A percentile compares a stretch with the other conserved stretches of the same genome.
These are phyloP conservation scores for Phoenix dactylifera DNA, from an alignment of 176 grass and related monocot genomes.

Conservation along the genomic window DNA sequence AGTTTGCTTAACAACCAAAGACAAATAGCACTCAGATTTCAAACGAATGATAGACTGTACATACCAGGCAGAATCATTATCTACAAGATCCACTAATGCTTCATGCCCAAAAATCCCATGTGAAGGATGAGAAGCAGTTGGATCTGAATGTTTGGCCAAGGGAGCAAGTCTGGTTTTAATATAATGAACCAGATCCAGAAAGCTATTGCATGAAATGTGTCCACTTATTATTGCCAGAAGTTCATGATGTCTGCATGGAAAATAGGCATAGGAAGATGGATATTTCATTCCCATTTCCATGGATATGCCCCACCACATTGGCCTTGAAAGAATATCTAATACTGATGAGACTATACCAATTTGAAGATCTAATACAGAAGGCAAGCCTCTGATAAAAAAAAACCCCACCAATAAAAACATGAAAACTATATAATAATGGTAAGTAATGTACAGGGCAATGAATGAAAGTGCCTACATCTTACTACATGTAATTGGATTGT, in stretches of 20 bases:
- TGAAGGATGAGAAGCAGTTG: constrained; percentile 6
- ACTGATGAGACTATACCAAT: constrained; percentile 49
- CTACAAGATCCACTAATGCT: constrained; percentile 16
- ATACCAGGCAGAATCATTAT: constrained; percentile 70
- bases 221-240: constrained; percentile 56
- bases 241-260: constrained; percentile 46
- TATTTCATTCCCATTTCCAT: constrained; percentile 50
- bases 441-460: no score
- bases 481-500: no score
- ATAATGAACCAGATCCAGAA: constrained; percentile 60
- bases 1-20: constrained; percentile 5
- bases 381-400: constrained; percentile 44
- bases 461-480: no score
- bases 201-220: constrained; percentile 50
- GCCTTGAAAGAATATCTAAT: constrained; percentile 68
- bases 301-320: constrained; percentile 61
- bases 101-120: constrained; percentile 21
- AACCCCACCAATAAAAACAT: not conserved
- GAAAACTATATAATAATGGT: no score
- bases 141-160: constrained; percentile 1
- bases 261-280: constrained; percentile 54
- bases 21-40: not conserved
- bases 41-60: constrained; percentile 9
- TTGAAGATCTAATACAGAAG: constrained; percentile 51
- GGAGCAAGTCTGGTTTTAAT: constrained; percentile 30